phyloP scores from a whole-genome alignment of 2,329 filamentous ascomycete genomes.

The Fusarium ambrosium region DNA sequence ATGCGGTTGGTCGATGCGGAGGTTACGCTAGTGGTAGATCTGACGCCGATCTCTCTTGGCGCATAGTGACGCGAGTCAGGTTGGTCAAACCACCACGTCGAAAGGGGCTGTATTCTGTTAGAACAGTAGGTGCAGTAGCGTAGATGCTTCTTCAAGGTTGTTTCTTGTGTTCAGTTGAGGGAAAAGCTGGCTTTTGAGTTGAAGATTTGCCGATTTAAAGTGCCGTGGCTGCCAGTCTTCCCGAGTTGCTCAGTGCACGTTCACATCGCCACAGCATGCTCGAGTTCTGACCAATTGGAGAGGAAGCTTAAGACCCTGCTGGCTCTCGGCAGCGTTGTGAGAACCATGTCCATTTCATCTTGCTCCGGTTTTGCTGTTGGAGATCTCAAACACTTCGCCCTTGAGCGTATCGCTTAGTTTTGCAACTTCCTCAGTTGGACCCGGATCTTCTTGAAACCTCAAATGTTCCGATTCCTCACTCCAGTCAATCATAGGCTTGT shows the following conservation, averaged over 20 bases:
- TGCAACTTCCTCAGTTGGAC: not conserved
- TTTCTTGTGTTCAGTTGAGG: not conserved
- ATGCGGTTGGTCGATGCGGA: conserved; percentile 7
- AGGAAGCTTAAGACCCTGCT: not conserved
- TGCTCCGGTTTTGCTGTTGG: not conserved
- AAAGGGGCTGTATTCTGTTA: not conserved
- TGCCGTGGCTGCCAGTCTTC: not conserved
- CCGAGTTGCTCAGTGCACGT: not conserved
- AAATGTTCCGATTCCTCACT: not conserved
- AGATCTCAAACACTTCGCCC: not conserved
- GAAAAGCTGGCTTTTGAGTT: not conserved
- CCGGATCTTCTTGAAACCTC: not conserved
- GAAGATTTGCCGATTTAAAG: not conserved
- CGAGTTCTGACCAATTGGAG: not conserved
- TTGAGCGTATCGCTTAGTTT: not conserved
- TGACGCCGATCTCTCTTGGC: conserved; percentile 4
- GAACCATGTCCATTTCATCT: not conserved
- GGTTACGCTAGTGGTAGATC: conserved; percentile 3
- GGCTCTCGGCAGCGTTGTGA: not conserved
- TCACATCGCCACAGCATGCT: not conserved
- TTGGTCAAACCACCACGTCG: conserved; percentile 2
- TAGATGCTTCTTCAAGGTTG: not conserved
- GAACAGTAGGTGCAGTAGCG: not conserved
- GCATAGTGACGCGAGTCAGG: not conserved
- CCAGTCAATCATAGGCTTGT: not conserved